Evolutionary conservation across 768 basidiomycete genomes (phyloP), one percentile per base, ranked within the genome.

Genomic region (Leccinum uliginosum): DNA sequence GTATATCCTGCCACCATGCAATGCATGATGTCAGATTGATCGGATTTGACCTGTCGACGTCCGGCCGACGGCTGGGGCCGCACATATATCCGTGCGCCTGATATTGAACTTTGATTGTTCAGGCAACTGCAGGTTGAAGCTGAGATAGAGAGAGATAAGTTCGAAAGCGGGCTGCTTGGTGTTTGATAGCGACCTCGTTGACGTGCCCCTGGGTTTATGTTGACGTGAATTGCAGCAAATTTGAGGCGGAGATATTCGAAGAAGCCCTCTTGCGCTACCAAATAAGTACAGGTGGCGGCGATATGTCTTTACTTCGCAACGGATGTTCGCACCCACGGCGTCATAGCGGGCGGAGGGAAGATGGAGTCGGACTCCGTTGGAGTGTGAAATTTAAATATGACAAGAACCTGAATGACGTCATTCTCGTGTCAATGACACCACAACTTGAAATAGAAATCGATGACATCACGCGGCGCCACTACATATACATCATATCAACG

Each of bases 401-500:
- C 34, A 15, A 46, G 24, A 46, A 46, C 11, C 11, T 21, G 43
- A 45, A 19, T 45, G 44, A 45, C 44, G 21, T 45, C 44, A 45
- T 30, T 43, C 19, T 43, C 19, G 40, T 43, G 43, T 44, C 43
- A 44, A 1, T 23, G 43, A 5, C 21, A 2, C 21, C 43, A 44
- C 17, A 15, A 43, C 40, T 19, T 43, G 40, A 43, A 15, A n/a
- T 43, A 17, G n/a, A 43, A 3, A n/a, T 19, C 40, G 3, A 43
- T 21, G 19, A 17, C 40, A n/a, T 43, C 40, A 43, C n/a, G 12
- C 30, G 30, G 12, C 30, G 30, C 30, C 30, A 30, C 30, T 21
- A 43, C 21, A 38, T 45, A 34, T 65, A 79, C 79, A 17, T 71
- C 75, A 12, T 76, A 69, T 44, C 29, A 34, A 34, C 7, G 4